Evolutionary conservation across 176 grass and related monocot genomes (phyloP).

Genomic region (sorghum (Sorghum bicolor)): Sorghum_bicolor_NCBIv3 NC_012879.2:53075001-53075500

Average conservation of each 20-base stretch:
- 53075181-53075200: background rate
- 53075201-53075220: background rate
- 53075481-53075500: conserved; percentile 87
- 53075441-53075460: conserved; percentile 72
- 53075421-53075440: conserved; percentile 78
- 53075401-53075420: conserved; percentile 56
- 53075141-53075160: background rate
- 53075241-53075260: conserved; percentile 28
- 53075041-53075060: background rate
- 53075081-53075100: background rate
- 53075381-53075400: background rate
- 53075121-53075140: background rate
- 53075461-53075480: conserved; percentile 90
- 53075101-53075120: conserved; percentile 4
- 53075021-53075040: background rate
- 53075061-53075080: background rate
- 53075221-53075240: background rate
- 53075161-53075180: conserved; percentile 26
- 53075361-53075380: conserved; percentile 14
- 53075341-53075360: conserved; percentile 14
- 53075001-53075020: background rate
- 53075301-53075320: conserved; percentile 65
- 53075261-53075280: conserved; percentile 14
- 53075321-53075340: conserved; percentile 69
- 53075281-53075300: conserved; percentile 25